phyloP scores from a whole-genome alignment of 2,329 filamentous ascomycete species.

The Zymoseptoria crescenta region DNA sequence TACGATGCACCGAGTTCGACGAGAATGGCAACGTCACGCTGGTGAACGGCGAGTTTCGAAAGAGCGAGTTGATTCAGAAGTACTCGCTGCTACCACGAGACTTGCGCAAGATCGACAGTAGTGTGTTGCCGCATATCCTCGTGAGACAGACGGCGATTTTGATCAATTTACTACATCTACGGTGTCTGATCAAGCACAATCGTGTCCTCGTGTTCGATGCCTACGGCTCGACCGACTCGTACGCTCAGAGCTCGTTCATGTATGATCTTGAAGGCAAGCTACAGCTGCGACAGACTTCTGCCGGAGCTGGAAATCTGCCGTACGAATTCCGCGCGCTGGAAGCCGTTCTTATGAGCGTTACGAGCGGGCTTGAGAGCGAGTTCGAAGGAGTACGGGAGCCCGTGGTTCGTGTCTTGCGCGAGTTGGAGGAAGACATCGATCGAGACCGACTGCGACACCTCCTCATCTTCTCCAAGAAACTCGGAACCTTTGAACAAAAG shows the following conservation, averaged over 20 bases:
- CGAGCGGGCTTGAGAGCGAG: constrained; percentile 82
- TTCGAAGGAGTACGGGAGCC: constrained; percentile 91
- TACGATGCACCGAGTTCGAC: constrained; percentile 92
- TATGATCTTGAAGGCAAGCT: constrained; percentile 93
- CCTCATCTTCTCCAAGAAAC: constrained; percentile 87
- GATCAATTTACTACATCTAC: constrained; percentile 91
- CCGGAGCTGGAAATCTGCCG: constrained; percentile 54
- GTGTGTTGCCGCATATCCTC: constrained; percentile 87
- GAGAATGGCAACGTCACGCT: constrained; percentile 85
- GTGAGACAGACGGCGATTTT: constrained; percentile 88
- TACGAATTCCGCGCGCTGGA: constrained; percentile 97
- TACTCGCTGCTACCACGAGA: constrained; percentile 91
- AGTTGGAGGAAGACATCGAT: constrained; percentile 94
- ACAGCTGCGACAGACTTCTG: constrained; percentile 61
- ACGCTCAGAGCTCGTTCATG: constrained; percentile 94
- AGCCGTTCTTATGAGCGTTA: constrained; percentile 89
- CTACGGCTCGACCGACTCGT: constrained; percentile 88
- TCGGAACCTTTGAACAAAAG: constrained; percentile 96
- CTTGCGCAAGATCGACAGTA: constrained; percentile 94
- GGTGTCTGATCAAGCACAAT: constrained; percentile 90
- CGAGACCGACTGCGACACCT: constrained; percentile 84
- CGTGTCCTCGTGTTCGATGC: constrained; percentile 93
- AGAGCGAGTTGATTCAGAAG: constrained; percentile 94
- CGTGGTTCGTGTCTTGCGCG: constrained; percentile 77
- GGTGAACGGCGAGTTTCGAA: constrained; percentile 93